Conservation (phyloP, 179 eudicot genomes). For the Actinidia arguta region DNA sequence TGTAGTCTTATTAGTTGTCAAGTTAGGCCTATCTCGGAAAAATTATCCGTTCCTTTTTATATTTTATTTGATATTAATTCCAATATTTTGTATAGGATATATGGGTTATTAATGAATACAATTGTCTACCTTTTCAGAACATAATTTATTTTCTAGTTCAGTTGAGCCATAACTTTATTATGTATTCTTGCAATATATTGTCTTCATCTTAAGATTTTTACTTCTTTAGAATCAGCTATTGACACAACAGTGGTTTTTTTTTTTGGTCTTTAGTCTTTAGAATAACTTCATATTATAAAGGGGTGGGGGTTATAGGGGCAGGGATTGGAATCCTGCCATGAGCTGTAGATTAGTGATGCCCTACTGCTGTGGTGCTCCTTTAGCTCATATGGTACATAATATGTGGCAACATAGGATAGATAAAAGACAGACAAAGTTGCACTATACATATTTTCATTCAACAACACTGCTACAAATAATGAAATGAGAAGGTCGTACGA, state of each 20-base stretch:
- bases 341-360: too few species aligned
- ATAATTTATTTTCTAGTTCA: not conserved
- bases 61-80: too few species aligned
- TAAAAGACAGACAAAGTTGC: not conserved
- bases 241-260: too few species aligned
- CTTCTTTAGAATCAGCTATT: not conserved
- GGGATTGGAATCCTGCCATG: too few species aligned
- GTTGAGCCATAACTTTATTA: not conserved
- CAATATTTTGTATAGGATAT: not conserved
- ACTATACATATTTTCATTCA: not conserved
- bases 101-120: not conserved
- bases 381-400: not conserved
- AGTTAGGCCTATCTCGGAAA: not conserved
- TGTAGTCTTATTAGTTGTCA: not conserved
- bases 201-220: not conserved
- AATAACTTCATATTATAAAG: too few species aligned
- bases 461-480: not conserved
- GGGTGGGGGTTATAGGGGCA: too few species aligned
- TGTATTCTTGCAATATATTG: not conserved
- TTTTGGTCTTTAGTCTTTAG: too few species aligned
- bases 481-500: not conserved
- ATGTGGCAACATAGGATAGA: not conserved
- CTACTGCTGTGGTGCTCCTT: too few species aligned
- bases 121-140: not conserved
- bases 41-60: not conserved